Evolutionary conservation across 1,139 yeast genomes (phyloP).

Genomic region (Scheffersomyces cryptocercus): DNA sequence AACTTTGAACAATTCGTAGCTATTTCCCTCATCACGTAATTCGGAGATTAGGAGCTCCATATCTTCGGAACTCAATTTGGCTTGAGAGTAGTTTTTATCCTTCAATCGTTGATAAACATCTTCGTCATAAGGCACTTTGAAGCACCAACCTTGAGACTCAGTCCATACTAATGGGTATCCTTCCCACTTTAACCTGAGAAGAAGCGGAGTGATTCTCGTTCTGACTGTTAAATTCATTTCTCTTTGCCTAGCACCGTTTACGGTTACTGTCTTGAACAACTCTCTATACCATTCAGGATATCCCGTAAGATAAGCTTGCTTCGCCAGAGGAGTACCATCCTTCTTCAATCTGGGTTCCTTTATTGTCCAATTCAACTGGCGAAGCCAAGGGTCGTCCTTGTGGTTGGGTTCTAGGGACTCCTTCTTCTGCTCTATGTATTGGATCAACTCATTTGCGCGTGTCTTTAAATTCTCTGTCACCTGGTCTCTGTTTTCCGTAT

Average conservation of each 20-base stretch:
- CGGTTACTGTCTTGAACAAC: constrained; percentile 51
- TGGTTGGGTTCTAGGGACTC: constrained; percentile 29
- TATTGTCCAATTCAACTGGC: constrained; percentile 85
- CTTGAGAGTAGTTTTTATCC: constrained; percentile 52
- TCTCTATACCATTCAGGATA: constrained; percentile 94
- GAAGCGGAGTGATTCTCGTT: constrained; percentile 73
- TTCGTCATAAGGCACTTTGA: constrained; percentile 53
- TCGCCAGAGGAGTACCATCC: constrained; percentile 73
- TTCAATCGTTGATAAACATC: constrained; percentile 39
- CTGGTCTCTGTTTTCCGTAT: constrained; percentile 55
- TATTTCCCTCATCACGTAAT: constrained; percentile 23
- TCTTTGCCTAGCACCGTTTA: constrained; percentile 23
- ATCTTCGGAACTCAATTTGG: constrained; percentile 16
- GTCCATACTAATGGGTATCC: constrained; percentile 82
- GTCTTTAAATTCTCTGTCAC: constrained; percentile 60
- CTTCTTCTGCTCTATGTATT: constrained; percentile 24
- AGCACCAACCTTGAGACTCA: constrained; percentile 84
- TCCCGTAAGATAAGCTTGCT: constrained; percentile 80
- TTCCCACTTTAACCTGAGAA: constrained; percentile 84
- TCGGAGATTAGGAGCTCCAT: constrained; percentile 21
- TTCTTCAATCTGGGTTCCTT: constrained; percentile 64
- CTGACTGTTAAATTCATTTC: constrained; percentile 66
- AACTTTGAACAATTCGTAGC: constrained; percentile 57
- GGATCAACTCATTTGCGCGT: constrained; percentile 63
- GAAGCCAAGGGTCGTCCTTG: constrained; percentile 79